These are phyloP conservation scores for Leptoxyphium fumago DNA, from an alignment of 2,329 filamentous ascomycete species.

Conservation along the genomic window DNA sequence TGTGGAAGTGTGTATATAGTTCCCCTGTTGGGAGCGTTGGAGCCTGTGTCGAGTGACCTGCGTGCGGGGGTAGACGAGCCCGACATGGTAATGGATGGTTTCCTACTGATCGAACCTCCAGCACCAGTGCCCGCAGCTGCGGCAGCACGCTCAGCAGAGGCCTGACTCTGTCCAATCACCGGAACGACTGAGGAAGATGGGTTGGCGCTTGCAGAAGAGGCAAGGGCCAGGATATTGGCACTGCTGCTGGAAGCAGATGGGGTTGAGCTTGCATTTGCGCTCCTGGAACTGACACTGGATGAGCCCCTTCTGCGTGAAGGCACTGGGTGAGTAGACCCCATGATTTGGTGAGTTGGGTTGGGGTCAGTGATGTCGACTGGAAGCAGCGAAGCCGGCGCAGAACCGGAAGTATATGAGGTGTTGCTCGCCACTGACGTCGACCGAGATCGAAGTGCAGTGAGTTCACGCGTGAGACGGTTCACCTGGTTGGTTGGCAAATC, in stretches of 20 bases:
- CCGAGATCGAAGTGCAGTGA: conserved; percentile 61
- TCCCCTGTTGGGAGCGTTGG: conserved; percentile 1
- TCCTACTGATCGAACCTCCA: conserved; percentile 13
- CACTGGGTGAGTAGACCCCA: conserved; percentile 37
- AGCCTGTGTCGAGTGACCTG: conserved; percentile 14
- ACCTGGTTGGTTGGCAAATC: conserved; percentile 40
- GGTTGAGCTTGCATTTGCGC: conserved; percentile 9
- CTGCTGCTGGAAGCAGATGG: conserved; percentile 11
- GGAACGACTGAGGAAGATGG: conserved; percentile 2
- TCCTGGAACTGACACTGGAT: conserved; percentile 15
- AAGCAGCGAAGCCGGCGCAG: conserved; percentile 29
- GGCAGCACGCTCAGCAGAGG: conserved; percentile 20
- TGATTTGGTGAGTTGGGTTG: conserved; percentile 29
- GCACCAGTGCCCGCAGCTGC: conserved; percentile 11
- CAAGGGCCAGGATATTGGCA: conserved; percentile 1
- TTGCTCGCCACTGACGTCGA: conserved; percentile 49
- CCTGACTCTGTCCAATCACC: conserved; percentile 18
- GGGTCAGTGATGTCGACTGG: conserved; percentile 32
- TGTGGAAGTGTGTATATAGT: conserved; percentile 16
- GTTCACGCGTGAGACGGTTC: conserved; percentile 81
- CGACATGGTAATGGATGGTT: conserved; percentile 19
- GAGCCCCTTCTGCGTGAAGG: conserved; percentile 30
- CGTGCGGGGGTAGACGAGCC: conserved; percentile 21
- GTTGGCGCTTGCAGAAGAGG: not conserved
- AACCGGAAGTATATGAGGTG: conserved; percentile 37